These are phyloP conservation scores for Yarrowia keelungensis DNA, from an alignment of 805 yeast genomes.

Conservation along the genomic window DNA sequence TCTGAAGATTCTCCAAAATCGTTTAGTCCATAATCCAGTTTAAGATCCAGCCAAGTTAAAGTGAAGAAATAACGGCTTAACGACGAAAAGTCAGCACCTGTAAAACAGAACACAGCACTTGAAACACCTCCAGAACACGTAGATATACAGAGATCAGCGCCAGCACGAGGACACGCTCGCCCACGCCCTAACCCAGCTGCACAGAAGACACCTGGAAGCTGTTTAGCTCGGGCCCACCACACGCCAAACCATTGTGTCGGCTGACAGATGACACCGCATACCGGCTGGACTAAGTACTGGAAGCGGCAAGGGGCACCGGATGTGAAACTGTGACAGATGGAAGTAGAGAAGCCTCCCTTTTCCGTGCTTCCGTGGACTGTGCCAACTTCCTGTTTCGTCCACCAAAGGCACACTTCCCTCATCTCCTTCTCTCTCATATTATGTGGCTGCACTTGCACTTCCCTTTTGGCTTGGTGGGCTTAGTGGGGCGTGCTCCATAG, in stretches of 20 bases:
- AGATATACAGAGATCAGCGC: not conserved
- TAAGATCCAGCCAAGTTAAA: not conserved
- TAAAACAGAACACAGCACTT: too few species aligned
- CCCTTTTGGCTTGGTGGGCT: conserved; percentile 20
- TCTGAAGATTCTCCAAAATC: too few species aligned
- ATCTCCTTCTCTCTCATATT: not conserved
- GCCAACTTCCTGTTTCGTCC: not conserved
- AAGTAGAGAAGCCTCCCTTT: too few species aligned
- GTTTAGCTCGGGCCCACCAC: conserved; percentile 20
- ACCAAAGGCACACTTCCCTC: not conserved
- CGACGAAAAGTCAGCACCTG: too few species aligned
- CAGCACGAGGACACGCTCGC: too few species aligned
- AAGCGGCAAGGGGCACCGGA: not conserved
- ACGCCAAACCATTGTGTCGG: not conserved
- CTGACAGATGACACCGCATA: conserved; percentile 9
- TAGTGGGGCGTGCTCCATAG: conserved; percentile 22
- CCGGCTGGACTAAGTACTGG: not conserved
- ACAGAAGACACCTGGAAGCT: conserved; percentile 26
- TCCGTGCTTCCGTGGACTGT: not conserved
- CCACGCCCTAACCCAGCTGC: conserved; percentile 13
- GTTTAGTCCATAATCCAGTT: not conserved
- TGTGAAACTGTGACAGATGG: not conserved
- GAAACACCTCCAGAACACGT: not conserved
- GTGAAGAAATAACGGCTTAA: too few species aligned
- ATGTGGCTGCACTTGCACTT: conserved; percentile 31